Evolutionary conservation across 2,329 filamentous ascomycete species (phyloP).

Genomic region (Verticillium dahliae): DNA sequence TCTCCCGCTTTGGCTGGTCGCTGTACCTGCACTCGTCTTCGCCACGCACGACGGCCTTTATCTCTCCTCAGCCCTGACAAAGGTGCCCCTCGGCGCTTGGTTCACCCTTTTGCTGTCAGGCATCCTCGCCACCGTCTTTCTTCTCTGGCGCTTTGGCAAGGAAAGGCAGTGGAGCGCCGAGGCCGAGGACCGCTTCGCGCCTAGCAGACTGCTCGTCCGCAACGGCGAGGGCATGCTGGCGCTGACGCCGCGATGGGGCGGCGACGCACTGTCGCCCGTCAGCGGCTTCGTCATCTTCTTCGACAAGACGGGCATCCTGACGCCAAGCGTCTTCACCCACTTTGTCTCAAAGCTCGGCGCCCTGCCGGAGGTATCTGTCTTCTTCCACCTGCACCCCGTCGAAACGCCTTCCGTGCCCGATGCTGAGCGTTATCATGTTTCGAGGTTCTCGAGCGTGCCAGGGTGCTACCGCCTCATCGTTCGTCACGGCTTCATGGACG

Average conservation of each 20-base stretch:
- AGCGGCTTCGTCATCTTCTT: constrained; percentile 65
- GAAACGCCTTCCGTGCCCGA: constrained; percentile 48
- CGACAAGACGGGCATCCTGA: constrained; percentile 53
- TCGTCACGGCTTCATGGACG: constrained; percentile 67
- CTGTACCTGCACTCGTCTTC: constrained; percentile 56
- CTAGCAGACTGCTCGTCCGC: constrained; percentile 29
- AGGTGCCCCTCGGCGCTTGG: constrained; percentile 73
- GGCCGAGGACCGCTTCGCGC: constrained; percentile 50
- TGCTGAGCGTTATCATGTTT: constrained; percentile 40
- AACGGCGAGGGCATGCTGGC: constrained; percentile 17
- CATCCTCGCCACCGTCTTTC: constrained; percentile 57
- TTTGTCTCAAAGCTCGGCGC: constrained; percentile 67
- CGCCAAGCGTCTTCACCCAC: constrained; percentile 64
- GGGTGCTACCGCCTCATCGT: constrained; percentile 64
- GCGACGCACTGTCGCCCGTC: constrained; percentile 27
- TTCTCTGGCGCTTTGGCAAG: constrained; percentile 75
- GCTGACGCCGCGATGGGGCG: constrained; percentile 19
- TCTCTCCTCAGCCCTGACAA: constrained; percentile 62
- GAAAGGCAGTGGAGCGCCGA: constrained; percentile 71
- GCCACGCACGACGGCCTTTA: constrained; percentile 63
- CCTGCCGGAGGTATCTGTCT: constrained; percentile 61
- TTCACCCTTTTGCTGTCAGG: constrained; percentile 63
- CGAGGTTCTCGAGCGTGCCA: constrained; percentile 38
- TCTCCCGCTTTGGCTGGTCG: constrained; percentile 51
- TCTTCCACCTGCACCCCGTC: constrained; percentile 66